Conservation (phyloP, 2,329 filamentous ascomycete species). For the Xylariales sp. region DNA sequence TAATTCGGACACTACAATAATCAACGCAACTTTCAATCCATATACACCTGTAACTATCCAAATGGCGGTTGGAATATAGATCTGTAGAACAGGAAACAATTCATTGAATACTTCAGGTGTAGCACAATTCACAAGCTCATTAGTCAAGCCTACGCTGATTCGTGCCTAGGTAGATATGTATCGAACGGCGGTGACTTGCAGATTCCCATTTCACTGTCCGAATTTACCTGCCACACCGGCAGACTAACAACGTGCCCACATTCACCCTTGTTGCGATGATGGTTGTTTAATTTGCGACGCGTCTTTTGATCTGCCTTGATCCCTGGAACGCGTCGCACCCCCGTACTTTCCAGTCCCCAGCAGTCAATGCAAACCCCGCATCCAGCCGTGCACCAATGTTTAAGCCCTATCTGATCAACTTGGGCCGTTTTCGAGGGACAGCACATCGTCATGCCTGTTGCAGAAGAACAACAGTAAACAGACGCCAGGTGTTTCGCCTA, state of each 20-base stretch:
- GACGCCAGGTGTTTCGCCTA: neutral
- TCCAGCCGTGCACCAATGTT: neutral
- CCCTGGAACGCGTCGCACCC: slow-evolving; percentile 1
- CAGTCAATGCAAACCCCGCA: neutral
- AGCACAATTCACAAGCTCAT: no score
- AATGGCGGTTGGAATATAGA: no score
- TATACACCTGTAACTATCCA: no score
- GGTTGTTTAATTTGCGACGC: slow-evolving; percentile 5
- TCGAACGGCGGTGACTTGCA: neutral
- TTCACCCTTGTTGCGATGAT: slow-evolving; percentile 4
- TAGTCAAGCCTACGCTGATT: no score
- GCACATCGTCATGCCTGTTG: slow-evolving; percentile 6
- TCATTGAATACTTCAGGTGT: no score
- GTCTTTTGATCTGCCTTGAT: neutral
- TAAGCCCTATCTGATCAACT: slow-evolving; percentile 4
- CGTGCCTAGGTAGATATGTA: neutral
- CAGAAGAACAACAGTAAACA: slow-evolving; percentile 7
- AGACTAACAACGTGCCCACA: neutral
- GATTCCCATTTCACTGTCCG: neutral
- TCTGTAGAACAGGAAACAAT: no score
- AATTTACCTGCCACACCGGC: neutral
- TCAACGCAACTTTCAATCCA: no score
- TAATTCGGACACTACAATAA: no score
- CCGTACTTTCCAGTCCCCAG: neutral
- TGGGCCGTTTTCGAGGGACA: neutral